Evolutionary conservation across 2,329 filamentous ascomycete genomes (phyloP).

Genomic region (Penicillium crustosum): DNA sequence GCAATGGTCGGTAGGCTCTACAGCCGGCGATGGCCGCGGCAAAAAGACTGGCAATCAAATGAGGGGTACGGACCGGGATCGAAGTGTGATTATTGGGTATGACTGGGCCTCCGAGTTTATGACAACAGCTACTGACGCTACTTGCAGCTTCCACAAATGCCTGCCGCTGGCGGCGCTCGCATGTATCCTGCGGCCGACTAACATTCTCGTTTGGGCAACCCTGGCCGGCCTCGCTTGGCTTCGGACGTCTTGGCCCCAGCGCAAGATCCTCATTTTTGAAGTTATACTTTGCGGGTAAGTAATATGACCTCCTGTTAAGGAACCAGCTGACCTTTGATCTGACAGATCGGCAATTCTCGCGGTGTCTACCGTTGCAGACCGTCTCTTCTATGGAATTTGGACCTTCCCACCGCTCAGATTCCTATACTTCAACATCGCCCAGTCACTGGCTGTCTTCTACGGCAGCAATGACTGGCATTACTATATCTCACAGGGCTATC

Average conservation of each 20-base stretch:
- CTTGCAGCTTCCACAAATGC: slow-evolving; percentile 58
- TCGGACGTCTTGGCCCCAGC: slow-evolving; percentile 43
- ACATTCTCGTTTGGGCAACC: slow-evolving; percentile 77
- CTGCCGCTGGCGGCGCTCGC: slow-evolving; percentile 76
- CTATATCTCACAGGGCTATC: slow-evolving; percentile 86
- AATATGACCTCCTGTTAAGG: background rate
- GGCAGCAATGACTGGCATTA: slow-evolving; percentile 89
- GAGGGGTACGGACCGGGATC: slow-evolving; percentile 13
- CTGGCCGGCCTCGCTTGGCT: slow-evolving; percentile 59
- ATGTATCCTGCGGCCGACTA: slow-evolving; percentile 85
- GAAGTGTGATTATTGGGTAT: slow-evolving; percentile 29
- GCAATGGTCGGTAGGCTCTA: slow-evolving; percentile 58
- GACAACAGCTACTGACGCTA: slow-evolving; percentile 10
- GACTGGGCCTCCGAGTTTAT: slow-evolving; percentile 8
- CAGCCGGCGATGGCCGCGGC: slow-evolving; percentile 34
- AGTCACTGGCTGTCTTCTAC: slow-evolving; percentile 89
- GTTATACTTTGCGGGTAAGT: slow-evolving; percentile 58
- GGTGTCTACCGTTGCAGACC: slow-evolving; percentile 68
- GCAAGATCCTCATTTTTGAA: slow-evolving; percentile 62
- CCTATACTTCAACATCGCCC: slow-evolving; percentile 84
- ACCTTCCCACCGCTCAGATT: slow-evolving; percentile 86
- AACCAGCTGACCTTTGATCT: slow-evolving; percentile 12
- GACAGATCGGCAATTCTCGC: slow-evolving; percentile 58
- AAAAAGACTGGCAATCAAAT: slow-evolving; percentile 7
- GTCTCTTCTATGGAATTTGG: slow-evolving; percentile 78